Evolutionary conservation across 1,284 basidiomycete species (phyloP), one percentile per base, ranked within the genome.

Genomic region (Fomitopsis schrenkii): DNA sequence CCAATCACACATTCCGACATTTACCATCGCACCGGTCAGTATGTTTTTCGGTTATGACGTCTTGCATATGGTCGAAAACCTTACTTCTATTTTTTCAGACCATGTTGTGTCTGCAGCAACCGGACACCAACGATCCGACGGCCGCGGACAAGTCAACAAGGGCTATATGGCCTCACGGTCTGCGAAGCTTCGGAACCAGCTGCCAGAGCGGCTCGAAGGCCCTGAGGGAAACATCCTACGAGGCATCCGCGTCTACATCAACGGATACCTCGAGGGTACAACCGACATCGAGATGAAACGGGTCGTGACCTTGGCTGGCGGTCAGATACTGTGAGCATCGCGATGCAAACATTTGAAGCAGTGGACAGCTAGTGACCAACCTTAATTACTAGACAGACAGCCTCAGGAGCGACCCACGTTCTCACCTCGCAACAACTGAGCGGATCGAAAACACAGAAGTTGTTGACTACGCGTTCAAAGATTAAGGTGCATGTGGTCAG

Each of bases 201-300:
- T 70, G 9, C 71, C 71, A 6, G 68, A 69, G 54, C 61, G 62
- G 38, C 55, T 62, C 4, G 40, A 59, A n/a, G 64, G 62, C 35
- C 64, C 65, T 38, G 69, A 72, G 62, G 64, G 64, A 46, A 70
- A 73, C 68, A 72, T 83, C 46, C 67, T 87, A 60, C 68, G 68
- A 41, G 78, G 79, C 60, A 77, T 82, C 35, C 58, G 64, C 44
- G 76, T 84, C 26, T 89, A 89, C 66, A 86, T 90, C 68, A 79
- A 86, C 63, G 89, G 89, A 0, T 90, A 85, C 67, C 75, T 91
- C 61, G 78, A 77, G 40, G 79, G 80, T 52, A 90, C 88, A 17
- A 91, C 88, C 6, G 90, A 91, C 68, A 82, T 88, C 54, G 89
- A 91, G 72, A 85, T 90, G 79, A 91, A 85, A 73, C 76, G 83